Base-by-base conservation (phyloP, 2,329 filamentous ascomycete genomes). In the Alternaria consortialis region DNA sequence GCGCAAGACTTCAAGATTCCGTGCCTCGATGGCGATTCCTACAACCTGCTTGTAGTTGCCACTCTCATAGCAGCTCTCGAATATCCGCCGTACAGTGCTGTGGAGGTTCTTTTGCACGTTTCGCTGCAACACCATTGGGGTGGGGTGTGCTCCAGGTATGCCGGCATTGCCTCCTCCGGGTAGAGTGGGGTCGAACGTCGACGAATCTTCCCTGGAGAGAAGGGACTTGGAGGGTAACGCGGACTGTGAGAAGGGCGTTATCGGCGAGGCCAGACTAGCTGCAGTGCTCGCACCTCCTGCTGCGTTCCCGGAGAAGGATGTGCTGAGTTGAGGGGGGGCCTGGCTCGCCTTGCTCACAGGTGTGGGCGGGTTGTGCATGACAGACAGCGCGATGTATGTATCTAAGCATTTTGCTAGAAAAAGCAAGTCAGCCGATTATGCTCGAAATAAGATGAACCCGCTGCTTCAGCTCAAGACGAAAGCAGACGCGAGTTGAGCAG, bases 11-110 rank as follows among this genome's bases (percentile, higher is more conserved):
- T 95, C 91, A 17, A 98, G 85, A 74, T 95, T 96, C 78, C 94
- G 92, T 62, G 95, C 93, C 80, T 99, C 95, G 36, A 99, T 91
- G 9, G 95, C 94, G 70, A 99, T 97, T 58, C 95, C 95, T 43
- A 99, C 92, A 7, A 99, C 95, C 80, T 99, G 95, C 69, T 93
- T 90, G 80, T 97, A 99, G 64, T 93, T 90, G 64, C 91, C 93
- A 71, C 93, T 88, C 67, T 87, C 85, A 74, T 97, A 89, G 80
- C 94, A 98, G 79, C 88, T 91, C 80, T 97, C 92, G 69, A 99
- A 98, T 42, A 99, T 86, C 56, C 93, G 89, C 79, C 96, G 90
- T 66, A 98, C 93, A 53, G 97, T 89, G 44, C 85, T 83, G 73
- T 97, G 91, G 51, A 99, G 85, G 48, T 93, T 92, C 60, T 88